Conservation (phyloP, 129 eudicot genomes). For the Sambucus nigra region DNA sequence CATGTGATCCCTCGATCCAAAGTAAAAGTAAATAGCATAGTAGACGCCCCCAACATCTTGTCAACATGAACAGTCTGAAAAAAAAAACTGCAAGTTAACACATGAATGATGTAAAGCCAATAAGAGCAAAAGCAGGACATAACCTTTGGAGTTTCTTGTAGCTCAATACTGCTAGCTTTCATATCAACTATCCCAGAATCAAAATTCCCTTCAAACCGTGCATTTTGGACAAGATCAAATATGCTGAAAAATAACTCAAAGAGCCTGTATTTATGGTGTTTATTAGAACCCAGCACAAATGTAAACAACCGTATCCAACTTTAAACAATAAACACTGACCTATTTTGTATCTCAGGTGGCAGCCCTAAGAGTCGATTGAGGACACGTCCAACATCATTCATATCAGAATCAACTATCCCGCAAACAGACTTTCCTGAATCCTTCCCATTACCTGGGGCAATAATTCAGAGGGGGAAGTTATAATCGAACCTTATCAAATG, state of each 20-base stretch:
- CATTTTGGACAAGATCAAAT: conserved; percentile 81
- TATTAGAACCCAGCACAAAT: background rate
- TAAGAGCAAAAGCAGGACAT: conserved; percentile 6
- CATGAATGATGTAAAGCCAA: background rate
- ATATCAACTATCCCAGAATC: conserved; percentile 96
- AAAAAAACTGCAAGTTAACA: conserved; percentile 12
- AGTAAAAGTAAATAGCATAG: conserved; percentile 81
- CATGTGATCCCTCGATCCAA: conserved; percentile 93
- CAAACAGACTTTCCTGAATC: conserved; percentile 80
- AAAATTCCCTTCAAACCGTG: conserved; percentile 81
- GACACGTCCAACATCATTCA: conserved; percentile 98
- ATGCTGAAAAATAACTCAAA: conserved; percentile 88
- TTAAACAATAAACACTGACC: conserved; percentile 33
- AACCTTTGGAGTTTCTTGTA: conserved; percentile 88
- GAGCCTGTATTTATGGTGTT: conserved; percentile 40
- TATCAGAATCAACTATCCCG: conserved; percentile 93
- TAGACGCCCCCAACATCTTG: conserved; percentile 86
- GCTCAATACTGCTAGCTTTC: conserved; percentile 76
- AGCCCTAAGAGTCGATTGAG: conserved; percentile 84
- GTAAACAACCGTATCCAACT: background rate
- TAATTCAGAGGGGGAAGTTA: background rate
- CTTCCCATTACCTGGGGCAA: conserved; percentile 58
- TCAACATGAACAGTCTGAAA: conserved; percentile 91
- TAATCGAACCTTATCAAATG: background rate
- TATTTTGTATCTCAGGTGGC: conserved; percentile 92